These are phyloP conservation scores for Phalaenopsis equestris DNA, from an alignment of 106 monocot species.

Conservation along the genomic window DNA sequence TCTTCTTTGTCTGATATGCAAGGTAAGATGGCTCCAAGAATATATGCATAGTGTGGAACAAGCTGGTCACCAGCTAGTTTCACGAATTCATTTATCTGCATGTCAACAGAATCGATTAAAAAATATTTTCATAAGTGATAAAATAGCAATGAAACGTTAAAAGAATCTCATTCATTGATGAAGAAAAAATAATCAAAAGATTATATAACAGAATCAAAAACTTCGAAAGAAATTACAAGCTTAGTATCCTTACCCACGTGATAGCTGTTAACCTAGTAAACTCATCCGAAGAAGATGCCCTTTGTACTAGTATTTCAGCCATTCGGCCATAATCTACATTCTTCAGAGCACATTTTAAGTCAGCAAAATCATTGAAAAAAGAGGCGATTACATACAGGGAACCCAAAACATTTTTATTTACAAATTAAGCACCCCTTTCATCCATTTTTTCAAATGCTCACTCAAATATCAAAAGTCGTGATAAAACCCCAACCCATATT, in stretches of 20 bases:
- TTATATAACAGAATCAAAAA: not conserved
- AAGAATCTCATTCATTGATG: not conserved
- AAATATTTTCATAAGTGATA: constrained; percentile 2
- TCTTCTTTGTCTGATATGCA: constrained; percentile 95
- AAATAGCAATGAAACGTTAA: constrained; percentile 1
- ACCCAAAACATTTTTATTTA: no score
- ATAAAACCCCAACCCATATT: no score
- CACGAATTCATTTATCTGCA: constrained; percentile 96
- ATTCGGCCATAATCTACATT: constrained; percentile 99
- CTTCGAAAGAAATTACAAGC: not conserved
- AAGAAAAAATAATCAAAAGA: not conserved
- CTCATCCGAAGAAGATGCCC: constrained; percentile 80
- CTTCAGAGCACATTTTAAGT: constrained; percentile 36
- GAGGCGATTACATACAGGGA: no score
- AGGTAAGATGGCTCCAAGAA: constrained; percentile 87
- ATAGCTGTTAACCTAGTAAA: constrained; percentile 91
- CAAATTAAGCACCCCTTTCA: no score
- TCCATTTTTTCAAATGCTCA: no score
- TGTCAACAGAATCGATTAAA: not conserved
- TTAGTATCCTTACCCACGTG: constrained; percentile 68
- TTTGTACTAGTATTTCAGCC: constrained; percentile 96
- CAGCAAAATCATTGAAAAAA: constrained; percentile 4
- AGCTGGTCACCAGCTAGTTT: constrained; percentile 92
- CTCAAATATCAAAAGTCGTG: no score
- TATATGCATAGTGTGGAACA: constrained; percentile 88